Evolutionary conservation across 441 rosid genomes (phyloP).

Genomic region (Gossypium davidsonii): DNA sequence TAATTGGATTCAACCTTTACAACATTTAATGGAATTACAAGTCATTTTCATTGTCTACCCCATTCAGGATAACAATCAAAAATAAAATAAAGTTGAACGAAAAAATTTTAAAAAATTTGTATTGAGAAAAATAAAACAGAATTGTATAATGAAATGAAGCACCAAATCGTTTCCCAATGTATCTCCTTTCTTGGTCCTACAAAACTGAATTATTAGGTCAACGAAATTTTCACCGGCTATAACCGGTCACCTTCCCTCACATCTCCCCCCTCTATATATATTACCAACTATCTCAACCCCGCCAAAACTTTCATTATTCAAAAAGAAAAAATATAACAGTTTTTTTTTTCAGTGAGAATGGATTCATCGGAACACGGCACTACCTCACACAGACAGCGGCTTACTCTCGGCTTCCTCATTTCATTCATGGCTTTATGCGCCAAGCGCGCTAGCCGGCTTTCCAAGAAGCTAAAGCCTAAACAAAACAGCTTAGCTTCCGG

Average conservation of each 20-base stretch:
- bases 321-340: background rate
- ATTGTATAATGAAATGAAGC: background rate
- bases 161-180: background rate
- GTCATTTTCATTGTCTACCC: background rate
- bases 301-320: background rate
- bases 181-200: background rate
- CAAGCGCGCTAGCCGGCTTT: slow-evolving; percentile 5
- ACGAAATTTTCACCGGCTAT: slow-evolving; percentile 24
- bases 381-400: slow-evolving; percentile 32
- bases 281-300: background rate
- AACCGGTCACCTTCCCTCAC: slow-evolving; percentile 16
- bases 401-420: slow-evolving; percentile 22
- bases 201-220: background rate
- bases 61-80: background rate
- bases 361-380: slow-evolving; percentile 29
- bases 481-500: background rate
- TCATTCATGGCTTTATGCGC: slow-evolving; percentile 30
- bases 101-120: too few species aligned
- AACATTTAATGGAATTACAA: background rate
- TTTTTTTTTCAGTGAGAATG: background rate
- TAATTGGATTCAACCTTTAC: too few species aligned
- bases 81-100: background rate
- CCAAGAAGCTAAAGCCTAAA: background rate
- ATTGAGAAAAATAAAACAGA: too few species aligned
- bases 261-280: background rate